Percentiles rank a stretch among this genome's conserved stretches.
Conservation (phyloP, 768 basidiomycete genomes). For the Coprinellus aureogranulatus region DNA sequence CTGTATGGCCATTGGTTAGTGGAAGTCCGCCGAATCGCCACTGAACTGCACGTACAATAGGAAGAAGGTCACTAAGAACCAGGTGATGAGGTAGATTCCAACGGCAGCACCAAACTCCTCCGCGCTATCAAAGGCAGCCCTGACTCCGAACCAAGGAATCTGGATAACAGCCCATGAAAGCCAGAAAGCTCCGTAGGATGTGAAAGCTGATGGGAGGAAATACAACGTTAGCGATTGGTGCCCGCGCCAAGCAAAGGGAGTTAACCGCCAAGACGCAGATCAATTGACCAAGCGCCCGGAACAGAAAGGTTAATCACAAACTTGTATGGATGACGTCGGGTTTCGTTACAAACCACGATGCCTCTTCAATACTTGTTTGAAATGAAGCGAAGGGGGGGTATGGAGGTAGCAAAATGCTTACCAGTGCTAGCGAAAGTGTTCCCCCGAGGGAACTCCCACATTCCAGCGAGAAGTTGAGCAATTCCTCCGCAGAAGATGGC, state of each 20-base stretch:
- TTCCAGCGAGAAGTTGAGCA: conserved; percentile 81
- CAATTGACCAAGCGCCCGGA: background rate
- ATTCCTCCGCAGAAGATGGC: conserved; percentile 83
- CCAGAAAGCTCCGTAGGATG: conserved; percentile 87
- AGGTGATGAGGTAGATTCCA: conserved; percentile 71
- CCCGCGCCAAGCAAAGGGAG: background rate
- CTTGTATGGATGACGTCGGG: conserved; percentile 8
- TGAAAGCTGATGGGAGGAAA: conserved; percentile 53
- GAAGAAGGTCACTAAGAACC: conserved; percentile 71
- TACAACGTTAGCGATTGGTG: background rate
- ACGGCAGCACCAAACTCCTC: conserved; percentile 51
- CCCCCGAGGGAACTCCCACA: conserved; percentile 79
- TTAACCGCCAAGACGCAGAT: background rate
- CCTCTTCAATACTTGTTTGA: no score
- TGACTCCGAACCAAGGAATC: conserved; percentile 67
- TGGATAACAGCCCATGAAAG: conserved; percentile 75
- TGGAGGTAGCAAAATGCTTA: conserved; percentile 31
- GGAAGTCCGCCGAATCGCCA: background rate
- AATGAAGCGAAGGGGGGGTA: background rate
- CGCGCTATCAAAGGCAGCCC: conserved; percentile 44
- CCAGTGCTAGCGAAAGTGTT: conserved; percentile 74
- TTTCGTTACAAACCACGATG: background rate
- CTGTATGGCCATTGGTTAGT: conserved; percentile 19
- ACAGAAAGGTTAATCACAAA: conserved; percentile 2
- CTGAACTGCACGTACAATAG: conserved; percentile 49